Conservation (phyloP, 805 yeast species). For the Candida succiphila region DNA sequence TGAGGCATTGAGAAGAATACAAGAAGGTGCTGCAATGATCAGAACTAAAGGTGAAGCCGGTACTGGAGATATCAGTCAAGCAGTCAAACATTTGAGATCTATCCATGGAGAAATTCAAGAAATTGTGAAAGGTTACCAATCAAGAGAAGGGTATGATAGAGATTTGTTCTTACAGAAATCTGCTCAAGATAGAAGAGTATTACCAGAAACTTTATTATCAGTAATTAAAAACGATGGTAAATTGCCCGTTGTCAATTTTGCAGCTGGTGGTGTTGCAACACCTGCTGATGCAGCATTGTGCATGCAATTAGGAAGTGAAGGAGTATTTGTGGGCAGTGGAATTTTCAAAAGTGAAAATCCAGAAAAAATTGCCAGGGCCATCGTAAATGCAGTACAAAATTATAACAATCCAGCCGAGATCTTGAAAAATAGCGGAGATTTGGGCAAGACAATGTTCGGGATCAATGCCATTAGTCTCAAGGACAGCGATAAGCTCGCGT, state of each 20-base stretch:
- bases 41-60: conserved; percentile 88
- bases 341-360: conserved; percentile 71
- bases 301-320: conserved; percentile 76
- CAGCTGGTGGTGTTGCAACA: conserved; percentile 85
- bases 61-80: conserved; percentile 79
- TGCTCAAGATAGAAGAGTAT: conserved; percentile 53
- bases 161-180: conserved; percentile 39
- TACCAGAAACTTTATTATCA: conserved; percentile 39
- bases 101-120: conserved; percentile 47
- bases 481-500: conserved; percentile 35
- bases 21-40: conserved; percentile 83
- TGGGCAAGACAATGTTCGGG: conserved; percentile 75
- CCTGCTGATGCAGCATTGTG: conserved; percentile 83
- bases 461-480: conserved; percentile 43
- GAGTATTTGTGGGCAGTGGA: conserved; percentile 72
- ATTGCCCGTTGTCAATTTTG: conserved; percentile 76
- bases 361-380: conserved; percentile 63
- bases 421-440: conserved; percentile 56
- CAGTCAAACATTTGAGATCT: conserved; percentile 61
- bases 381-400: conserved; percentile 70
- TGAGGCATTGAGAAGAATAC: conserved; percentile 69
- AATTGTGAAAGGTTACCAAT: conserved; percentile 19
- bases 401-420: conserved; percentile 50
- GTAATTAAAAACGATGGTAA: conserved; percentile 43
- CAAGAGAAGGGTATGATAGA: conserved; percentile 11